phyloP scores from a whole-genome alignment of 2,329 filamentous ascomycete species.

The Ophiostoma sp. region DNA sequence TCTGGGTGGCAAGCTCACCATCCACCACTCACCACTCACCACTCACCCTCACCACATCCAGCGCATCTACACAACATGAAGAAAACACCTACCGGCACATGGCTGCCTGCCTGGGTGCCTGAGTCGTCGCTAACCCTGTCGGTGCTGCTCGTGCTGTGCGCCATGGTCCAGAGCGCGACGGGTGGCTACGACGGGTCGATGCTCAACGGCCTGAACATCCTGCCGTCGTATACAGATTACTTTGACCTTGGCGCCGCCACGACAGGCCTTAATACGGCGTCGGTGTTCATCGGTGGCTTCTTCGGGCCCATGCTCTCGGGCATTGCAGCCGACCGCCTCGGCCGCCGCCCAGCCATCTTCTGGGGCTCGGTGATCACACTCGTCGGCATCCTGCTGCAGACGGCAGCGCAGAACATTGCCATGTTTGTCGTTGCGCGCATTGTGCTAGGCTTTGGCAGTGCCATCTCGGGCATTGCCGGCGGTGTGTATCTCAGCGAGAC shows the following conservation, averaged over 20 bases:
- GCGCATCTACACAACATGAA: slow-evolving; percentile 24
- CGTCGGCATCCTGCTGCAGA: slow-evolving; percentile 37
- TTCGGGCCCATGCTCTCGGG: slow-evolving; percentile 42
- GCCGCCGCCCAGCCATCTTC: slow-evolving; percentile 41
- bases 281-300: slow-evolving; percentile 43
- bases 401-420: slow-evolving; percentile 32
- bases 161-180: slow-evolving; percentile 33
- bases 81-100: slow-evolving; percentile 39
- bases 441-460: slow-evolving; percentile 34
- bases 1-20: neutral
- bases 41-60: neutral
- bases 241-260: slow-evolving; percentile 31
- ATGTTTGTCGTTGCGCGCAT: slow-evolving; percentile 32
- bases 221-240: slow-evolving; percentile 30
- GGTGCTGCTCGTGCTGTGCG: slow-evolving; percentile 40
- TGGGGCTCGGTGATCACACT: slow-evolving; percentile 38
- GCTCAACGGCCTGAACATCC: slow-evolving; percentile 50
- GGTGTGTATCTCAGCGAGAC: slow-evolving; percentile 35
- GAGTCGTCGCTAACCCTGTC: slow-evolving; percentile 39
- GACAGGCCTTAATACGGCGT: slow-evolving; percentile 40
- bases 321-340: slow-evolving; percentile 42
- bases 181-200: slow-evolving; percentile 46
- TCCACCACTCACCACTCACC: neutral
- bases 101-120: slow-evolving; percentile 44
- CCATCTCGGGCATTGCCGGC: slow-evolving; percentile 26